A percentile compares a stretch with the other conserved stretches of the same genome.
Conservation (phyloP, 2,329 filamentous ascomycete species). For the Cytospora schulzeri region DNA sequence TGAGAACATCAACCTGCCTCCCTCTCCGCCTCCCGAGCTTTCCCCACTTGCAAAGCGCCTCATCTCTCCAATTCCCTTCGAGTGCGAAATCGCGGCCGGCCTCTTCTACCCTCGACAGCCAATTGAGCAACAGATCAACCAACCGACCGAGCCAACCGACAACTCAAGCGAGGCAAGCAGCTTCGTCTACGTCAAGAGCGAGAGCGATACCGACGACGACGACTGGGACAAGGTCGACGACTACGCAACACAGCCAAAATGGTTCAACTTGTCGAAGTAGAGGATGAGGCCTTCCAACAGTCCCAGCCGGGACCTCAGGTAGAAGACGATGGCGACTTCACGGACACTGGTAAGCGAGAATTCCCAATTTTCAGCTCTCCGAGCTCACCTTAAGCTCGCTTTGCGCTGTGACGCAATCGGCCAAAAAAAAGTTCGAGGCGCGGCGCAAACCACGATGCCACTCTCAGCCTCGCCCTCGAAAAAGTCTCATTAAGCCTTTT, state of each 20-base stretch:
- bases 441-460: conserved; percentile 3
- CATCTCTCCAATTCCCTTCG: background rate
- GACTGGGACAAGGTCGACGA: conserved; percentile 16
- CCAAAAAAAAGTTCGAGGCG: conserved; percentile 26
- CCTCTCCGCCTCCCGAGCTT: background rate
- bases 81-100: background rate
- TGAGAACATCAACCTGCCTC: background rate
- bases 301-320: conserved; percentile 65
- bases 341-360: conserved; percentile 75
- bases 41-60: background rate
- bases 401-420: conserved; percentile 25
- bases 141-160: background rate
- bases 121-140: background rate
- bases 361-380: conserved; percentile 33
- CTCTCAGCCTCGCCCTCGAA: conserved; percentile 6
- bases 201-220: conserved; percentile 9
- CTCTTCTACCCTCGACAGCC: background rate
- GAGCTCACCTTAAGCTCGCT: background rate
- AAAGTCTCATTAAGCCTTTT: background rate
- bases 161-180: conserved; percentile 1
- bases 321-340: conserved; percentile 89
- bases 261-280: conserved; percentile 96
- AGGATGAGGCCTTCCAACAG: conserved; percentile 90
- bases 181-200: conserved; percentile 8
- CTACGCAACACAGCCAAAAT: conserved; percentile 55